Base-by-base conservation (phyloP, 441 rosid species). In the Bocquillonia castaneifolia region DNA sequence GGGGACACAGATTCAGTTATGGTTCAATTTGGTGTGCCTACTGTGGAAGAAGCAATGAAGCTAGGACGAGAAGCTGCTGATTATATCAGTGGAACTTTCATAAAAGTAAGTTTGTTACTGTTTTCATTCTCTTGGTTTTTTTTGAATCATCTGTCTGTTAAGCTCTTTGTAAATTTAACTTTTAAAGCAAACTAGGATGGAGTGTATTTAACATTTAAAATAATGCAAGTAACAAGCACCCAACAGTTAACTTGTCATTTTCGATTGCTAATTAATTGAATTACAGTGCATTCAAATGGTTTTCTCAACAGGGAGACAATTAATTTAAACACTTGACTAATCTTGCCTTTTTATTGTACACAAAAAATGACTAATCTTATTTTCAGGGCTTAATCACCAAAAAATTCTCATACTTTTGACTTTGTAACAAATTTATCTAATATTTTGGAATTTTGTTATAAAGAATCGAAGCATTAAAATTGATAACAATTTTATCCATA, bases 1-100 rank as follows among this genome's bases (percentile, higher is more conserved):
- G 99, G 98, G 70, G 99, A 94, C 79, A 94, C 99, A 7, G 98
- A 95, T 88, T 95, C 99, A 3, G 98, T 95, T 42, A 95, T 95
- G 99, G 98, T 95, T 74, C 97, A 95, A 84, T 95, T 95, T 75
- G 98, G 99, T 52, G 93, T 84, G 48, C 72, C 85, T 63, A 86
- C 90, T 25, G 87, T 95, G 36, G 89, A 83, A 77, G 88, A 77
- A 76, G 95, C 96, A 7, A 95, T 92, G 99, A 85, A 69, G 58
- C 77, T 95, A 84, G 98, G 98, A 71, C 85, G 90, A 80, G 97
- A 95, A 82, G 99, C 99, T 57, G 99, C 99, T 68, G 93, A 86
- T 5, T 79, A 74, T 70, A 92, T 92, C 53, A 94, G 99, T 64
- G 87, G 79, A 79, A 88, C 93, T 77, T 94, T 95, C 83, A 84